Evolutionary conservation across 768 basidiomycete genomes (phyloP).

Genomic region (Hericium coralloides): DNA sequence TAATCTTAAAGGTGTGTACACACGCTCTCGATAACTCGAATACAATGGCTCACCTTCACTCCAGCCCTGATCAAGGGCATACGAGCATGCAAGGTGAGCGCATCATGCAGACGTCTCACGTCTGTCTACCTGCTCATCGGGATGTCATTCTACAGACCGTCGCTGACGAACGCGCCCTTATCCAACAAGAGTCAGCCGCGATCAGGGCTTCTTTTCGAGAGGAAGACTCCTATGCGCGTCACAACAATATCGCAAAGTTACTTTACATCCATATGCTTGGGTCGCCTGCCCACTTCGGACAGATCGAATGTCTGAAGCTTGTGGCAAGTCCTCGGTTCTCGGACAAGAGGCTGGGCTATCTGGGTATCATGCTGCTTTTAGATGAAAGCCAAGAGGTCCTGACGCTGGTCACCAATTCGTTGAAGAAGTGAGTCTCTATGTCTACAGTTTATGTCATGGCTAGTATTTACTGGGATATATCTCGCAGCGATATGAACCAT

Average conservation of each 20-base stretch:
- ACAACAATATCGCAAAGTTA: constrained; percentile 96
- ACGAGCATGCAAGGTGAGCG: constrained; percentile 79
- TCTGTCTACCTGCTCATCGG: constrained; percentile 4
- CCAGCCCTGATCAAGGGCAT: constrained; percentile 96
- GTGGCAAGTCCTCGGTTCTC: constrained; percentile 93
- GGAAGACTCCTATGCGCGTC: constrained; percentile 90
- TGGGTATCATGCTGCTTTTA: constrained; percentile 94
- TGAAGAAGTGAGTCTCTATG: constrained; percentile 75
- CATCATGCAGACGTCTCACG: no score
- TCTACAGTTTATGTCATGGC: neutral
- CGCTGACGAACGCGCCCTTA: constrained; percentile 94
- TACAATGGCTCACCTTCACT: constrained; percentile 18
- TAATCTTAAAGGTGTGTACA: constrained; percentile 69
- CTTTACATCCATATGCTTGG: constrained; percentile 99
- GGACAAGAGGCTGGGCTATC: constrained; percentile 92
- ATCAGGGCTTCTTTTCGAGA: constrained; percentile 96
- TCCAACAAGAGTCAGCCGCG: constrained; percentile 95
- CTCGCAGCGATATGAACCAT: constrained; percentile 92
- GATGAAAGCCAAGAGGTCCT: constrained; percentile 98
- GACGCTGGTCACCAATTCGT: constrained; percentile 93
- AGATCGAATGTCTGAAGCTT: constrained; percentile 94
- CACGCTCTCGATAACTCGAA: neutral
- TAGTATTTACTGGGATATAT: constrained; percentile 6
- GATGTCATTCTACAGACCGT: constrained; percentile 58
- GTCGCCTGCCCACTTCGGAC: constrained; percentile 97